Percentiles rank a stretch among this genome's conserved stretches.
Evolutionary conservation across 768 basidiomycete species (phyloP).

Genomic region (Phlegmacium glaucopus): DNA sequence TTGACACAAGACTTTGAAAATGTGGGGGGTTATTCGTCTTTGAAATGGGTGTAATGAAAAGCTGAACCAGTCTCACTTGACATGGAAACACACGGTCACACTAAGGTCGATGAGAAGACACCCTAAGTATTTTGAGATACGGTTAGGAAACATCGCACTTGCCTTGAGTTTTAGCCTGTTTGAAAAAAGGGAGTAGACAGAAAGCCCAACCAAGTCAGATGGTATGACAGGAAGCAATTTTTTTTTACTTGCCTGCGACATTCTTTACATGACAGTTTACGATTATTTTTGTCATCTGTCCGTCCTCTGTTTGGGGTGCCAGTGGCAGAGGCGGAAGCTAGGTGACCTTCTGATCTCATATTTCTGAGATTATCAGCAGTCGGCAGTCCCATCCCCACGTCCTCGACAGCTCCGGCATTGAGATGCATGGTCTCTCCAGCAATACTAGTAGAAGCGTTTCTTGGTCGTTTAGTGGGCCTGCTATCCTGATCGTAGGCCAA

Average conservation of each 20-base stretch:
- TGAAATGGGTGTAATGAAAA: neutral
- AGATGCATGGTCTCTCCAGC: slow-evolving; percentile 8
- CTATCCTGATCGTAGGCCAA: slow-evolving; percentile 13
- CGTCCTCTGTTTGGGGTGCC: slow-evolving; percentile 8
- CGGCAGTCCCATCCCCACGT: slow-evolving; percentile 1
- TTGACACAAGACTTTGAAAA: slow-evolving; percentile 54
- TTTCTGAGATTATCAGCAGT: neutral
- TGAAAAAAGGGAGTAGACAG: too few species aligned
- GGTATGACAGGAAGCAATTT: too few species aligned
- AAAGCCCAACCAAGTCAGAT: too few species aligned
- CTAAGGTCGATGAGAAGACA: slow-evolving; percentile 25
- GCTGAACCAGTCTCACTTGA: slow-evolving; percentile 33
- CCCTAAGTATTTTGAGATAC: too few species aligned
- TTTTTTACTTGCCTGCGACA: slow-evolving; percentile 40
- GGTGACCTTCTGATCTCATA: neutral
- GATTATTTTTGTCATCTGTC: slow-evolving; percentile 40
- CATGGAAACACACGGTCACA: slow-evolving; percentile 67
- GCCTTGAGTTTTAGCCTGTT: slow-evolving; percentile 49
- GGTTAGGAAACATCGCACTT: slow-evolving; percentile 8
- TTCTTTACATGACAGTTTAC: slow-evolving; percentile 48
- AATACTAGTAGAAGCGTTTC: slow-evolving; percentile 18
- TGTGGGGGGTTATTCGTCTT: slow-evolving; percentile 6
- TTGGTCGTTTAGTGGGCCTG: slow-evolving; percentile 30
- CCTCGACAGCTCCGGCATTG: slow-evolving; percentile 1
- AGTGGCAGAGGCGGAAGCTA: slow-evolving; percentile 7